These are phyloP conservation scores for Vitellaria paradoxa DNA, from an alignment of 179 eudicot genomes.

Conservation along the genomic window DNA sequence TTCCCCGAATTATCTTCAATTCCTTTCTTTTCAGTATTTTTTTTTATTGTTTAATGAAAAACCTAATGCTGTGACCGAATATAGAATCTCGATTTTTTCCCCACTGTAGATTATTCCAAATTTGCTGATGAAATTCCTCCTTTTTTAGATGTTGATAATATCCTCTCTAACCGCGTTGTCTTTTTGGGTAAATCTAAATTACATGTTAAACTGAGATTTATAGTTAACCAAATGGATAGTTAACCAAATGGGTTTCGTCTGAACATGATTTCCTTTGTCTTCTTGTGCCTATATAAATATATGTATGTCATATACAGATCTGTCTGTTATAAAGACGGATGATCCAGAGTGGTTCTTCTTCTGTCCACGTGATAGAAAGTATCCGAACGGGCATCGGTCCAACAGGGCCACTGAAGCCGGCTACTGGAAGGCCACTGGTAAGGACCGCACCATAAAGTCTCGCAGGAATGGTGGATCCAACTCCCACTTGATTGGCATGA, in stretches of 20 bases:
- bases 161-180: neutral
- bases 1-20: neutral
- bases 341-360: constrained; percentile 39
- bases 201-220: neutral
- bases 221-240: neutral
- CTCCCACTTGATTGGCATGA: constrained; percentile 24
- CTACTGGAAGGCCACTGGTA: constrained; percentile 37
- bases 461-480: constrained; percentile 12
- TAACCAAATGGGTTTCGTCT: neutral
- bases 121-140: neutral
- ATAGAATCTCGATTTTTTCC: neutral
- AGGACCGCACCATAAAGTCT: constrained; percentile 28
- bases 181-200: neutral
- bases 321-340: constrained; percentile 26
- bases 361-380: constrained; percentile 33
- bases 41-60: neutral
- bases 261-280: neutral
- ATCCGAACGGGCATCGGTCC: constrained; percentile 31
- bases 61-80: neutral
- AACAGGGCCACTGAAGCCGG: constrained; percentile 33
- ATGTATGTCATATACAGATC: neutral
- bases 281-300: neutral
- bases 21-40: neutral
- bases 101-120: neutral
- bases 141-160: neutral